Evolutionary conservation across 495 filamentous ascomycete species (phyloP).

Genomic region (Podospora sp.): DNA sequence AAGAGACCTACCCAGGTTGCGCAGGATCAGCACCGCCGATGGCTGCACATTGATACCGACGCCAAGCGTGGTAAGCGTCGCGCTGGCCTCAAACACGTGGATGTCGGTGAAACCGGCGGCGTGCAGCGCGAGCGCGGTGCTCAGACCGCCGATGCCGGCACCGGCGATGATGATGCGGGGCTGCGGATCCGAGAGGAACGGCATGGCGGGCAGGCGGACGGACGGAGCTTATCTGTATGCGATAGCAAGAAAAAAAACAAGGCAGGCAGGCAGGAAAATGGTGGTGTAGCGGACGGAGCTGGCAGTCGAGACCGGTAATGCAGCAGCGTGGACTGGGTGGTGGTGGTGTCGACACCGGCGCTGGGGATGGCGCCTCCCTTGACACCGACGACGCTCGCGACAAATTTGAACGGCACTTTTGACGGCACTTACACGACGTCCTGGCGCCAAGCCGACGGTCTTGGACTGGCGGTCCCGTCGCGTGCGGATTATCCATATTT

Average conservation of each 20-base stretch:
- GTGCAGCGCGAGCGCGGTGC: constrained; percentile 23
- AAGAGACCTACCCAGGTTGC: constrained; percentile 11
- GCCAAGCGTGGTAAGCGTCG: constrained; percentile 20
- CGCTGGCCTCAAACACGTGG: constrained; percentile 25
- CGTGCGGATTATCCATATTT: constrained; percentile 5
- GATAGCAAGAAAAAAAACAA: neutral
- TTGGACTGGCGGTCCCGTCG: neutral
- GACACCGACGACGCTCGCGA: neutral
- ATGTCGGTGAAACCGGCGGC: constrained; percentile 25
- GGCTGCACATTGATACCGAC: constrained; percentile 26
- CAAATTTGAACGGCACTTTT: neutral
- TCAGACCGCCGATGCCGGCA: constrained; percentile 25
- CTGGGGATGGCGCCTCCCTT: neutral
- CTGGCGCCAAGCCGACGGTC: neutral
- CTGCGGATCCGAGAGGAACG: constrained; percentile 21
- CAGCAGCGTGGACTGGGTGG: neutral
- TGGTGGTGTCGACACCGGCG: neutral
- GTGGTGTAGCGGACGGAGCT: neutral
- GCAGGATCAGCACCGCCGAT: constrained; percentile 25
- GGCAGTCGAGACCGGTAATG: neutral
- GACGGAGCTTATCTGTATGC: neutral
- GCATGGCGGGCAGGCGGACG: constrained; percentile 5
- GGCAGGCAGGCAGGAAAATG: neutral
- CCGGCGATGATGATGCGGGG: constrained; percentile 25
- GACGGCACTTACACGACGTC: neutral